Conservation (phyloP, 2,329 filamentous ascomycete genomes). For the Colletotrichum sp. region DNA sequence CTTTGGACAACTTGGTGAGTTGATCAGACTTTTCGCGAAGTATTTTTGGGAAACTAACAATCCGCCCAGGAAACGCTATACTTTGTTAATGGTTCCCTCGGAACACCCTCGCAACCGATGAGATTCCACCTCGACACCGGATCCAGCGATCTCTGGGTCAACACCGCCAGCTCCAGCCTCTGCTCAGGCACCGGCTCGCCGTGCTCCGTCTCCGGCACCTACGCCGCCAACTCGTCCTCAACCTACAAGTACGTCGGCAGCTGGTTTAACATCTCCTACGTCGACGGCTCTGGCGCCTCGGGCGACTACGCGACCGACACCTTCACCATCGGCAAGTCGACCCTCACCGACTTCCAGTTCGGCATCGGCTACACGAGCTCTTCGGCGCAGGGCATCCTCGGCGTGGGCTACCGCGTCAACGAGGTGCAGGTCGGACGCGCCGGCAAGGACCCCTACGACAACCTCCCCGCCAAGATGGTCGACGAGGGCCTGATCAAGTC, state of each 20-base stretch:
- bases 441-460: conserved; percentile 63
- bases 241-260: conserved; percentile 77
- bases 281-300: conserved; percentile 76
- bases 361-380: conserved; percentile 72
- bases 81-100: conserved; percentile 66
- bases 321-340: conserved; percentile 62
- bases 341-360: conserved; percentile 67
- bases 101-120: conserved; percentile 64
- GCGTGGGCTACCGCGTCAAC: conserved; percentile 81
- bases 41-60: conserved; percentile 4
- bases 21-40: not conserved
- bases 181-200: conserved; percentile 56
- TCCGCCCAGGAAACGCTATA: conserved; percentile 62
- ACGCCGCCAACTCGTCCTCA: conserved; percentile 73
- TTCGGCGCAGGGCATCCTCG: conserved; percentile 76
- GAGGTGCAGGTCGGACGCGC: conserved; percentile 74
- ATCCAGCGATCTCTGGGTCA: conserved; percentile 75
- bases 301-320: conserved; percentile 85
- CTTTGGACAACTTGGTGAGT: conserved; percentile 61
- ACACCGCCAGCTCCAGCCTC: conserved; percentile 64
- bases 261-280: conserved; percentile 87
- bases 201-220: conserved; percentile 70
- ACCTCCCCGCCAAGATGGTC: conserved; percentile 71
- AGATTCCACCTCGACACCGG: conserved; percentile 71
- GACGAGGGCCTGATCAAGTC: conserved; percentile 65